Evolutionary conservation across 2,329 filamentous ascomycete genomes (phyloP), one percentile per base, ranked within the genome.

Genomic region (Arachnomyces sp.): DNA sequence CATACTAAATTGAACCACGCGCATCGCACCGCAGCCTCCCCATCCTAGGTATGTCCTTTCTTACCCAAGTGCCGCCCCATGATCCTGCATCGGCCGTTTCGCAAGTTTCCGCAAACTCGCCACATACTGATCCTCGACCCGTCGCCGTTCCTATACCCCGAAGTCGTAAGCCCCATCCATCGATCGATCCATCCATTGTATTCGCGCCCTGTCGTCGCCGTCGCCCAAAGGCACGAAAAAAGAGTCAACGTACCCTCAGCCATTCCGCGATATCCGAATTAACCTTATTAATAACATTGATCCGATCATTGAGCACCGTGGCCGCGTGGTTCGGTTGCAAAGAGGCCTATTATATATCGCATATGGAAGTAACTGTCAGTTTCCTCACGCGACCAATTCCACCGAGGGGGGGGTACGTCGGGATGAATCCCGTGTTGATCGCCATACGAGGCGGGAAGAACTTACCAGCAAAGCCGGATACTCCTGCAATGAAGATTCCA

Each of bases 241-340:
- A 28, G 40, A 17, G 28, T 46, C 38, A 40, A 50, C 66, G 65
- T 79, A 94, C 89, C 81, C 90, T 84, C 47, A 98, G 76, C 87
- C 90, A 98, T 67, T 96, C 90, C 62, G 90, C 90, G 56, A 98
- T 86, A 60, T 95, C 87, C 52, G 72, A 67, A 65, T 98, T 95
- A 67, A 94, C 70, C 63, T 82, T 87, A 55, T 76, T 77, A 59
- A 96, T 90, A 64, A 87, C 78, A 64, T 84, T 84, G 53, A 96
- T 77, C 56, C 92, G 85, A 53, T 95, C 89, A 63, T 82, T 84
- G 54, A 96, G 76, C 44, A 87, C 76, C 40, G 77, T 74, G 30
- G 88, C 84, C 44, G 92, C 89, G 68, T 92, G 86, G 51, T 68
- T 68, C 17, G 92, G 90, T 63, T 85, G 79, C 55, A 98, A 74